Base-by-base conservation (phyloP, 1,284 basidiomycete species). In the Thelephora terrestris region DNA sequence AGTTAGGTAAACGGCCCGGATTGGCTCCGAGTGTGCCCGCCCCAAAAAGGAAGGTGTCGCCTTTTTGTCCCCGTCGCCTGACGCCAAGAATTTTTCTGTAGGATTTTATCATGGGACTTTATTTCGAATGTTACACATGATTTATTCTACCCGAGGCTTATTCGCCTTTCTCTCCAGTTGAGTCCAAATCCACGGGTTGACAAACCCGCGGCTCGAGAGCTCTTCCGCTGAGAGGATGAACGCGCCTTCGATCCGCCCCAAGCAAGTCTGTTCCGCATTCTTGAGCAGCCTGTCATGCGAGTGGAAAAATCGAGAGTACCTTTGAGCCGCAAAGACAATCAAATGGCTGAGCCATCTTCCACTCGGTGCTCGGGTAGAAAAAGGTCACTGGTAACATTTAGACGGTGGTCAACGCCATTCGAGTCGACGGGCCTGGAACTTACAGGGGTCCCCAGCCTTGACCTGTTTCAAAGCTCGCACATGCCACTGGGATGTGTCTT, bases 331-430 rank as follows among this genome's bases (percentile, higher is more conserved):
- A 83, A 32, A 61, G 55, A 61, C 81, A 85, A 25, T 69, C 62
- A 57, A 85, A 85, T 1, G 75, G 71, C 56, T 79, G 78, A 12
- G 71, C 78, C 81, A 85, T 83, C 47, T 78, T 71, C 80, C 81
- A 85, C 59, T 85, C 81, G 6, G 79, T 84, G 53, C 73, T 75
- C 14, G 81, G 81, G 60, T 85, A 84, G 60, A 82, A 83, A 61
- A 78, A 83, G 56, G 60, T 78, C 61, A 61, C 79, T 78, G 47
- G 55, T 2, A 5, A 9, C 5, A 4, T 18, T 39, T 39, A 2
- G 14, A 47, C 10, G 57, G 53, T 18, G 70, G 52, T 37, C 64
- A 62, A 36, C 57, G 29, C 3, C 12, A 45, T 14, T 6, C 25
- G 17, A 39, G 14, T 10, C n/a, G 17, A 46, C 35, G 24, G n/a